phyloP scores from a whole-genome alignment of 495 filamentous ascomycete genomes.

The Lepidopterella palustris region DNA sequence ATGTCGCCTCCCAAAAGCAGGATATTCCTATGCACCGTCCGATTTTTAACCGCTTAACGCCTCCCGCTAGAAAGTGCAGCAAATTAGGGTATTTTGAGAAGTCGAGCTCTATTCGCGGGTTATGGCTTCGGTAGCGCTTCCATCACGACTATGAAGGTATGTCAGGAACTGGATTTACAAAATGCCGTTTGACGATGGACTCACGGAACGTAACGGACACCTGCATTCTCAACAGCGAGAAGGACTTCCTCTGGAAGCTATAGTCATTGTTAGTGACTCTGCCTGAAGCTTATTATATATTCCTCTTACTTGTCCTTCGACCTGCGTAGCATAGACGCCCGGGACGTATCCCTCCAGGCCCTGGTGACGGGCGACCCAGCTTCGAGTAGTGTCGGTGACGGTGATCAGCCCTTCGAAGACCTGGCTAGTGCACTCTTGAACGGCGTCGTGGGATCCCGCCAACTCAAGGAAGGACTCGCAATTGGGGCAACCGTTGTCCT shows the following conservation, averaged over 20 bases:
- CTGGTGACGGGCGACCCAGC: slow-evolving; percentile 94
- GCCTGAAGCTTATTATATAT: background rate
- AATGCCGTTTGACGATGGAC: slow-evolving; percentile 5
- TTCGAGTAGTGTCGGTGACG: slow-evolving; percentile 64
- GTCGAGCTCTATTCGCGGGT: background rate
- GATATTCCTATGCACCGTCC: too few species aligned
- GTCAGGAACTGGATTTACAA: background rate
- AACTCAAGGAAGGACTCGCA: slow-evolving; percentile 88
- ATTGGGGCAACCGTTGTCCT: slow-evolving; percentile 71
- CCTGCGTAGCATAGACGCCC: slow-evolving; percentile 90
- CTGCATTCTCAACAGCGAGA: slow-evolving; percentile 31
- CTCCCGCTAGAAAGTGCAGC: too few species aligned
- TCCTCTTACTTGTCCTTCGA: slow-evolving; percentile 61
- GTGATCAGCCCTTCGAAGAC: slow-evolving; percentile 88
- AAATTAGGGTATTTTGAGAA: too few species aligned
- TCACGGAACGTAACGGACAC: slow-evolving; percentile 39
- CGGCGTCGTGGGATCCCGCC: slow-evolving; percentile 64
- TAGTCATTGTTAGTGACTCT: background rate
- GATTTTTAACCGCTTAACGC: too few species aligned
- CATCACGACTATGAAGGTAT: slow-evolving; percentile 42
- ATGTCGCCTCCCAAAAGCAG: too few species aligned
- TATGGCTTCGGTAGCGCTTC: slow-evolving; percentile 40
- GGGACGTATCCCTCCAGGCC: slow-evolving; percentile 77
- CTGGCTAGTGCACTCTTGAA: slow-evolving; percentile 88
- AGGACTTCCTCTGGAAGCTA: slow-evolving; percentile 37